Conservation (phyloP, 768 basidiomycete genomes). For the Trametes cinnabarina region DNA sequence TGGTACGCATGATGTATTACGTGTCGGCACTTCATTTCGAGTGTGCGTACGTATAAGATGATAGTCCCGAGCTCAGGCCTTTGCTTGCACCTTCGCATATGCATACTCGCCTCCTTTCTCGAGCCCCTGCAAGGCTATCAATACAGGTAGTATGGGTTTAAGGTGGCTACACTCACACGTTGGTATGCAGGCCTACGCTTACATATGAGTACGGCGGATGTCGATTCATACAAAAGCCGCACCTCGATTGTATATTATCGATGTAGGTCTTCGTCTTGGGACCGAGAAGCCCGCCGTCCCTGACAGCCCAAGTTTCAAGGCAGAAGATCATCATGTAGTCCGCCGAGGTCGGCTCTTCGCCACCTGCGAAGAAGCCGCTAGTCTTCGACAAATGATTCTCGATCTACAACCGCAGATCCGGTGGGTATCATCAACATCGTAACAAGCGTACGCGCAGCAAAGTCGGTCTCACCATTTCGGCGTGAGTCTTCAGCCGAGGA, state of each 20-base stretch:
- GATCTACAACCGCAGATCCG: conserved; percentile 28
- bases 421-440: background rate
- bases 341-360: conserved; percentile 39
- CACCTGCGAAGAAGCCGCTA: conserved; percentile 35
- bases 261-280: conserved; percentile 39
- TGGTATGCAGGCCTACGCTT: conserved; percentile 18
- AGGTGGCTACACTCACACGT: conserved; percentile 13
- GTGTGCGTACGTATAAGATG: too few species aligned
- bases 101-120: conserved; percentile 35
- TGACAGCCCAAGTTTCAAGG: conserved; percentile 29
- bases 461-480: conserved; percentile 24
- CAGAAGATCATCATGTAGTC: conserved; percentile 47
- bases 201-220: background rate
- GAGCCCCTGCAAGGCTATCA: conserved; percentile 9
- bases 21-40: too few species aligned
- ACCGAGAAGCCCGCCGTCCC: conserved; percentile 27
- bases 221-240: background rate
- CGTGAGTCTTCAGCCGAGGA: conserved; percentile 29
- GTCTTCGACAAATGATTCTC: conserved; percentile 36
- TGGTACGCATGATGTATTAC: too few species aligned
- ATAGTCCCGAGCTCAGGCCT: background rate
- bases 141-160: background rate
- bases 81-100: conserved; percentile 20
- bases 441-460: background rate
- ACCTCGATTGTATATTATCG: conserved; percentile 39